Base-by-base conservation (phyloP, 176 grass and related monocot species). In the Leersia perrieri region DNA sequence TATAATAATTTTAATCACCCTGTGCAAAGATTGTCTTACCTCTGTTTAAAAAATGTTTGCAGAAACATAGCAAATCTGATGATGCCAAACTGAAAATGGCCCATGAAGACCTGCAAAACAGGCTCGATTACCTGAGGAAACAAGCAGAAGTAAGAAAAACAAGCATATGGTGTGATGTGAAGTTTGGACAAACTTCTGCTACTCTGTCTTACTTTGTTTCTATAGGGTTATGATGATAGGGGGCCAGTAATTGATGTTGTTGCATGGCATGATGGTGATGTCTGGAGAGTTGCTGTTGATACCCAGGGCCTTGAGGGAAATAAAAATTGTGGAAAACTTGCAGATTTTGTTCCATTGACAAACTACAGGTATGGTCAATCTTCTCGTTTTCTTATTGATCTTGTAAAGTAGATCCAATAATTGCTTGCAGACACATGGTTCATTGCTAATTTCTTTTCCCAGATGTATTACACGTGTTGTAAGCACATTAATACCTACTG, bases 201-300 rank as follows among this genome's bases (percentile, higher is more conserved):
- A 77, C 15, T 44, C 62, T 20, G 33, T 80, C 38, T 81, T 66
- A 64, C 75, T 39, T 68, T 85, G 35, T 86, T 81, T 80, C 79
- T 75, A 38, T 71, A 98, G 95, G 86, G 55, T 78, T 95, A 93
- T 71, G 95, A 98, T 93, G 95, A 98, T 58, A 95, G 60, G 73
- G 95, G 95, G 64, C 92, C 95, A 15, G 83, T 93, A 55, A 91
- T 98, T 41, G 95, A 98, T 82, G 81, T 98, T 88, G 84, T 98
- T 86, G 82, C 88, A 76, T 98, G 95, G 95, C 81, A 98, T 63
- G 95, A 98, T 86, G 95, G 95, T 79, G 92, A 91, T 86, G 86
- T 91, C 27, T 98, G 95, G 95, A 95, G 95, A 80, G 92, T 98
- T 87, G 88, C 92, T 89, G 88, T 98, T 82, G 95, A 98, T 78